These are phyloP conservation scores for Boletus vinaceobasis DNA, from an alignment of 768 basidiomycete species.

Conservation along the genomic window DNA sequence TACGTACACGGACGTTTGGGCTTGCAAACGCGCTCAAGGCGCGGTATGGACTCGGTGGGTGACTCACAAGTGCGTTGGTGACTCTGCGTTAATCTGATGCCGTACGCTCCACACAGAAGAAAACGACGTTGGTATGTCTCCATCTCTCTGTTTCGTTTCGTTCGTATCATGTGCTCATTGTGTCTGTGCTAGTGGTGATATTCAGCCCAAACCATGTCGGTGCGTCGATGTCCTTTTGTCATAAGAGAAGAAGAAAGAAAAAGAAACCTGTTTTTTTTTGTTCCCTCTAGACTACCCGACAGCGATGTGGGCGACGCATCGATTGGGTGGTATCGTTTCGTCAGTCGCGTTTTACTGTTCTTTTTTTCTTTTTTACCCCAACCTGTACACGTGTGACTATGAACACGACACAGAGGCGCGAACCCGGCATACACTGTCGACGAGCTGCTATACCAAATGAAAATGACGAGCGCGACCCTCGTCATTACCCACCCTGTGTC, in stretches of 20 bases:
- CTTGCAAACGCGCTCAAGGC: conserved; percentile 53
- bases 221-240: conserved; percentile 23
- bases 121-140: conserved; percentile 48
- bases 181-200: conserved; percentile 46
- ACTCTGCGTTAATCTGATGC: neutral
- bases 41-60: conserved; percentile 48
- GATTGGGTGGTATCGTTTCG: conserved; percentile 58
- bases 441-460: conserved; percentile 34
- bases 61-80: conserved; percentile 1
- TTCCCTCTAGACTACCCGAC: conserved; percentile 48
- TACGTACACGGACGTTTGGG: conserved; percentile 42
- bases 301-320: conserved; percentile 58
- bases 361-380: neutral
- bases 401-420: conserved; percentile 23
- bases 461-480: conserved; percentile 24
- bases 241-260: neutral
- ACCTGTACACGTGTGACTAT: neutral
- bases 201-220: conserved; percentile 65
- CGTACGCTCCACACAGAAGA: conserved; percentile 33
- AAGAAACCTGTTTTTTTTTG: neutral
- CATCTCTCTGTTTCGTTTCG: neutral
- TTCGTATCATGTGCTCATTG: conserved; percentile 1
- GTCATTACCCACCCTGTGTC: conserved; percentile 31
- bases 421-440: conserved; percentile 35
- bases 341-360: conserved; percentile 27